Conservation (phyloP, 257 asterid species). For the Petrea volubilis region DNA sequence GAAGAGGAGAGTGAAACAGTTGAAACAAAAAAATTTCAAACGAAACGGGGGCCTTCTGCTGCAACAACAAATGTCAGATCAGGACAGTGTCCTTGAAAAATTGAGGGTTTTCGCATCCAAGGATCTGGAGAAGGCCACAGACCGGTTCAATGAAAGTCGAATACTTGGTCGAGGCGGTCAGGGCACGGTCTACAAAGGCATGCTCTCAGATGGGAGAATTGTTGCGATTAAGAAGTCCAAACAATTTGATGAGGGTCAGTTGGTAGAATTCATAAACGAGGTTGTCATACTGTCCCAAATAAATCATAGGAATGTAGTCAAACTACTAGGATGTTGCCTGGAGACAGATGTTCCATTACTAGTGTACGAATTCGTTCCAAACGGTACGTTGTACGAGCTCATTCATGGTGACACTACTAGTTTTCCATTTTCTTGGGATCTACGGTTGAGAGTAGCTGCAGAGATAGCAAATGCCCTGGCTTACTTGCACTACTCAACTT, state of each 20-base stretch:
- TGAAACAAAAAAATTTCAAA: slow-evolving; percentile 16
- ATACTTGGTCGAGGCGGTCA: slow-evolving; percentile 42
- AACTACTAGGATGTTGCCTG: slow-evolving; percentile 35
- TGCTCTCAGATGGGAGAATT: slow-evolving; percentile 34
- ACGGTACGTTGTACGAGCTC: slow-evolving; percentile 30
- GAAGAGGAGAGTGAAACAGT: slow-evolving; percentile 24
- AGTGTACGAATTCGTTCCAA: slow-evolving; percentile 35
- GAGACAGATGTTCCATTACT: slow-evolving; percentile 39
- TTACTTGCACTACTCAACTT: slow-evolving; percentile 36
- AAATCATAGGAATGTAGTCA: slow-evolving; percentile 35
- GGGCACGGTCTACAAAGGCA: slow-evolving; percentile 42
- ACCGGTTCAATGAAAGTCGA: slow-evolving; percentile 34
- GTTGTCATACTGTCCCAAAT: slow-evolving; percentile 36
- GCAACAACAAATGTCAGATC: slow-evolving; percentile 27
- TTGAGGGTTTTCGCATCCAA: slow-evolving; percentile 27
- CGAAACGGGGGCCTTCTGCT: slow-evolving; percentile 35
- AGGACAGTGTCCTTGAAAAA: slow-evolving; percentile 23
- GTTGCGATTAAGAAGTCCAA: slow-evolving; percentile 36
- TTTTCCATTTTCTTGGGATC: slow-evolving; percentile 35
- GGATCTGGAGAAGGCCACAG: slow-evolving; percentile 37
- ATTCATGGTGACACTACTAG: slow-evolving; percentile 22
- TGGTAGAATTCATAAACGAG: slow-evolving; percentile 36
- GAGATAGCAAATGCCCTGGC: slow-evolving; percentile 36
- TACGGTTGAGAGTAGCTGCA: slow-evolving; percentile 31
- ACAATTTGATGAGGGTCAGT: slow-evolving; percentile 18